phyloP scores from a whole-genome alignment of 768 basidiomycete genomes.

The Termitomyces sp. region DNA sequence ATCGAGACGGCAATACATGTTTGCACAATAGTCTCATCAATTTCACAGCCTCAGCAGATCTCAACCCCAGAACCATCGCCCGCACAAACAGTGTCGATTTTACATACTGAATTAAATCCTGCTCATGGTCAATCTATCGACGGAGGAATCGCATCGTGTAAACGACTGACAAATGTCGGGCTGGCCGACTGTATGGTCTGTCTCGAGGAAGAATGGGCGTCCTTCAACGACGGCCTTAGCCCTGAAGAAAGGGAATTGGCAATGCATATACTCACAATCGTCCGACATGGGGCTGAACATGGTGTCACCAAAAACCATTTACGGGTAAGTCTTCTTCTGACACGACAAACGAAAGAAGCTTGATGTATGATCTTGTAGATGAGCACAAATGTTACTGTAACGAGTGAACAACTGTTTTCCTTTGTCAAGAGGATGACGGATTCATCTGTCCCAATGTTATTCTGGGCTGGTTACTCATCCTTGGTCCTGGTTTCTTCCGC shows the following conservation, averaged over 20 bases:
- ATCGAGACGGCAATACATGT: constrained; percentile 68
- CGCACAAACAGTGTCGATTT: constrained; percentile 8
- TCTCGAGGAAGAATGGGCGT: constrained; percentile 37
- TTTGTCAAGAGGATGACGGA: constrained; percentile 42
- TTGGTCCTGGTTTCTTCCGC: constrained; percentile 54
- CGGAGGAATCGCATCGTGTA: constrained; percentile 48
- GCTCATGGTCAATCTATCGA: constrained; percentile 43
- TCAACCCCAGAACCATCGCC: constrained; percentile 17
- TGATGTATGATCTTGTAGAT: constrained; percentile 10
- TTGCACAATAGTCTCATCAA: constrained; percentile 27
- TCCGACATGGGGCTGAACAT: constrained; percentile 31
- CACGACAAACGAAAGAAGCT: neutral
- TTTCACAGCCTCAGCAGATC: constrained; percentile 10
- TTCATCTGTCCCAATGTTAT: constrained; percentile 50
- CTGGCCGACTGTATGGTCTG: constrained; percentile 44
- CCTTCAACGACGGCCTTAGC: constrained; percentile 24
- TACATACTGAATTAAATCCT: constrained; percentile 16
- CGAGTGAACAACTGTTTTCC: constrained; percentile 22
- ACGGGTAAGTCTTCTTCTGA: constrained; percentile 25
- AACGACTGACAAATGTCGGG: constrained; percentile 24
- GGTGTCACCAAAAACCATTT: constrained; percentile 38
- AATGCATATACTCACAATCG: constrained; percentile 31
- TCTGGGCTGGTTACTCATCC: constrained; percentile 62
- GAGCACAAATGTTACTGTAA: constrained; percentile 10
- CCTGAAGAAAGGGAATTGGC: constrained; percentile 26